Percentiles rank a stretch among this genome's conserved stretches.
phyloP scores from a whole-genome alignment of 257 asterid species.

The Petunia secreta region DNA sequence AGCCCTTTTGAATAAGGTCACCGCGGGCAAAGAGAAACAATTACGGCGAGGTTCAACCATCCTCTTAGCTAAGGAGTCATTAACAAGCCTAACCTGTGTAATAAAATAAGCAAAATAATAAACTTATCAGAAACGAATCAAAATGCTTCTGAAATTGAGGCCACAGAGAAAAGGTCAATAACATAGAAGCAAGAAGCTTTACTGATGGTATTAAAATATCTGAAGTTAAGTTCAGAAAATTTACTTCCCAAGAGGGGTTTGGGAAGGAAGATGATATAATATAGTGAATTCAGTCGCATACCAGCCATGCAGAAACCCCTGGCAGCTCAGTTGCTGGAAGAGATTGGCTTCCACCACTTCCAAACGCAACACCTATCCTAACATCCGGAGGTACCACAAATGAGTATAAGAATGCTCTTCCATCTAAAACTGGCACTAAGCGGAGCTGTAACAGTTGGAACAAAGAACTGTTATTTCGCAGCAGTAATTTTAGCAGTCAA shows the following conservation, averaged over 20 bases:
- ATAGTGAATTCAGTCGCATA: constrained; percentile 32
- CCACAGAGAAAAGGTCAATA: constrained; percentile 17
- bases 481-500: background rate
- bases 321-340: constrained; percentile 98
- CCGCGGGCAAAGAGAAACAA: constrained; percentile 82
- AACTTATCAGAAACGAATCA: background rate
- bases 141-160: background rate
- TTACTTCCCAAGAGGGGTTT: background rate
- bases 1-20: constrained; percentile 70
- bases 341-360: constrained; percentile 96
- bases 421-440: constrained; percentile 85
- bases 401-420: constrained; percentile 80
- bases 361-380: constrained; percentile 91
- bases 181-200: background rate
- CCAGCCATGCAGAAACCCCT: constrained; percentile 99
- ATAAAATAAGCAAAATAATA: constrained; percentile 13
- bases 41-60: constrained; percentile 97
- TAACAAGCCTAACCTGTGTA: constrained; percentile 70
- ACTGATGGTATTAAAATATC: background rate
- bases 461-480: constrained; percentile 12
- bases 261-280: constrained; percentile 18
- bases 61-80: constrained; percentile 74
- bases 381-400: constrained; percentile 89
- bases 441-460: constrained; percentile 61
- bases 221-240: background rate